Conservation (phyloP, 2,329 filamentous ascomycete genomes). For the Alternaria sp. region DNA sequence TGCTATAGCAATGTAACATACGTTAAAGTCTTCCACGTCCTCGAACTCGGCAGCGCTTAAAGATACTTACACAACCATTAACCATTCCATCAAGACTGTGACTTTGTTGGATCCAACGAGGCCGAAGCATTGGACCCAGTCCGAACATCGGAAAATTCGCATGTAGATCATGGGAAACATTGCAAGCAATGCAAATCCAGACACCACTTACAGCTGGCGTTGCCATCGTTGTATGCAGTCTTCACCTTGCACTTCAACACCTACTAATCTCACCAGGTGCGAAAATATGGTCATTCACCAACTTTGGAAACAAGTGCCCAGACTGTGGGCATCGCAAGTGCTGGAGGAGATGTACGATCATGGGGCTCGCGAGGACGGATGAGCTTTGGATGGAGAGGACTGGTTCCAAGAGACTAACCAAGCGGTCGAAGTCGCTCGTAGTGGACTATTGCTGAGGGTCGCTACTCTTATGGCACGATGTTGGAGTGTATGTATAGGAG, state of each 20-base stretch:
- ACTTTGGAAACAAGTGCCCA: constrained; percentile 9
- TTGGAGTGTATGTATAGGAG: neutral
- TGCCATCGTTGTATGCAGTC: constrained; percentile 1
- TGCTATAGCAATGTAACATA: neutral
- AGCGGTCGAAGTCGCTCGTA: neutral
- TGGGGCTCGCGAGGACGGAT: constrained; percentile 7
- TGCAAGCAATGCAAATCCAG: neutral
- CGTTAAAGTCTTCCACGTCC: neutral
- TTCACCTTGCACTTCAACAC: rapidly evolving
- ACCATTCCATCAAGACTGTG: neutral
- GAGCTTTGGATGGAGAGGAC: constrained; percentile 11
- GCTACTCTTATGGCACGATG: neutral
- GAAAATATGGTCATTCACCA: neutral
- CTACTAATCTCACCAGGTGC: constrained; percentile 1
- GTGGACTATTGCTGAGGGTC: neutral
- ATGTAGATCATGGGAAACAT: constrained; percentile 8
- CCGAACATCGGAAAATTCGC: too few species aligned
- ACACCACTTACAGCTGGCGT: constrained; percentile 9
- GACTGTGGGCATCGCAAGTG: constrained; percentile 11
- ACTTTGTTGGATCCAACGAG: too few species aligned
- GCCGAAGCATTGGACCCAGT: too few species aligned
- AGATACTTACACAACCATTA: neutral
- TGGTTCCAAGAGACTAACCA: neutral
- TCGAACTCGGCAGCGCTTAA: neutral
- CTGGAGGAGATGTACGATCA: constrained; percentile 10